Conservation (phyloP, 345 rosid species). For the Excoecaria agallocha region DNA sequence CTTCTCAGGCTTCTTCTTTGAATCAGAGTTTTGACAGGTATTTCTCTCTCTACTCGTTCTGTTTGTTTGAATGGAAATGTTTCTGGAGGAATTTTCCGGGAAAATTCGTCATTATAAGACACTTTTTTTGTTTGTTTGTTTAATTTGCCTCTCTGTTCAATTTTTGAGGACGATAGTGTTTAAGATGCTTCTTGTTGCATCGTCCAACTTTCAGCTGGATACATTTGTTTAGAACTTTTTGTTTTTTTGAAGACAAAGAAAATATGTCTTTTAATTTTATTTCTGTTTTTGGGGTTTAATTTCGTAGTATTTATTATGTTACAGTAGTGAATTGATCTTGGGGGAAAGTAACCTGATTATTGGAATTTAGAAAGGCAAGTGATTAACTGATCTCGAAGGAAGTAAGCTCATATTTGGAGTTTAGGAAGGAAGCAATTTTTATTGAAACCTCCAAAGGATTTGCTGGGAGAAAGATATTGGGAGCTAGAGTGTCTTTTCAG, state of each 20-base stretch:
- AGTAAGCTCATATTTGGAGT: constrained; percentile 22
- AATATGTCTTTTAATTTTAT: neutral
- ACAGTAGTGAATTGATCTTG: constrained; percentile 6
- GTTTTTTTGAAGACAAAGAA: neutral
- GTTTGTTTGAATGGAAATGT: constrained; percentile 1
- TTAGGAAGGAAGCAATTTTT: constrained; percentile 21
- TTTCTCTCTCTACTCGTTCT: neutral
- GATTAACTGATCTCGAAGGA: constrained; percentile 21
- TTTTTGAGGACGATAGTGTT: neutral
- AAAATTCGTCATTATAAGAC: neutral
- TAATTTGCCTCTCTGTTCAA: no score
- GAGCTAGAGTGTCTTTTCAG: neutral
- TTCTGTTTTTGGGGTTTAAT: neutral
- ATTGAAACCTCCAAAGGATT: constrained; percentile 20
- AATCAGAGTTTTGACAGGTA: constrained; percentile 22
- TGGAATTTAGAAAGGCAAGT: constrained; percentile 22
- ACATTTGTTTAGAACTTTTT: neutral
- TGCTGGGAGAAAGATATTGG: constrained; percentile 24
- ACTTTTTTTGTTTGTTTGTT: neutral
- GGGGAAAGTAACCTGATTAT: constrained; percentile 10
- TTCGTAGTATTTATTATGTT: neutral
- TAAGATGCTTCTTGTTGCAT: neutral
- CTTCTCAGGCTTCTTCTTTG: constrained; percentile 9
- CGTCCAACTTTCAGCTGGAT: neutral
- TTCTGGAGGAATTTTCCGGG: neutral